Conservation (phyloP, 1,139 yeast species). For the Yamadazyma sp. region DNA sequence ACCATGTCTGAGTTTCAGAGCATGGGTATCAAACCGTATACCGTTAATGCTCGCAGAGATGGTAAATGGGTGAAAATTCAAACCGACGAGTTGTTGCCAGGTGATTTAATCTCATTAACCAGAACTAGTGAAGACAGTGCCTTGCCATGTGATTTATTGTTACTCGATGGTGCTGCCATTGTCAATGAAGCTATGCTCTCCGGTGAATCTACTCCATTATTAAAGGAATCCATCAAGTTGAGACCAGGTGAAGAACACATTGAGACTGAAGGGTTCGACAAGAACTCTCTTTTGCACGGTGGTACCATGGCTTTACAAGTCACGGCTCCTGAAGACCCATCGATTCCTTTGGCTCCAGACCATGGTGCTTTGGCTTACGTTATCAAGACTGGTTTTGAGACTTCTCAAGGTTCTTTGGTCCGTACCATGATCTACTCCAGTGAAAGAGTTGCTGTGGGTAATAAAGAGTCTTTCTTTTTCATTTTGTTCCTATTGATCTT, state of each 20-base stretch:
- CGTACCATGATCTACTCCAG: slow-evolving; percentile 97
- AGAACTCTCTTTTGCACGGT: slow-evolving; percentile 87
- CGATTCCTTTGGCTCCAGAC: slow-evolving; percentile 72
- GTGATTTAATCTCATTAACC: slow-evolving; percentile 84
- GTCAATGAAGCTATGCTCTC: slow-evolving; percentile 98
- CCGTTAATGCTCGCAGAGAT: slow-evolving; percentile 70
- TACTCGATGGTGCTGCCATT: slow-evolving; percentile 85
- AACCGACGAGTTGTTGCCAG: slow-evolving; percentile 82
- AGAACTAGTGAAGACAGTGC: slow-evolving; percentile 92
- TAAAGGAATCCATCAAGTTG: slow-evolving; percentile 85
- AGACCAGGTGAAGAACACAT: slow-evolving; percentile 72
- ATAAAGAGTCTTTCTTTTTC: slow-evolving; percentile 89
- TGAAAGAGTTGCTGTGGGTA: slow-evolving; percentile 95
- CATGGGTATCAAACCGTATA: slow-evolving; percentile 95
- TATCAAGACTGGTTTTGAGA: slow-evolving; percentile 93
- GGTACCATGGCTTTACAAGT: slow-evolving; percentile 97
- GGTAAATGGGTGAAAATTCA: slow-evolving; percentile 66
- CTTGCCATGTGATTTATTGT: slow-evolving; percentile 90
- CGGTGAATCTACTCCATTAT: slow-evolving; percentile 95
- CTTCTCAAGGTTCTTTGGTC: slow-evolving; percentile 95
- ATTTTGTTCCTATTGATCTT: slow-evolving; percentile 85
- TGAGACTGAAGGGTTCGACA: slow-evolving; percentile 81
- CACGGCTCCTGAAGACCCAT: slow-evolving; percentile 58
- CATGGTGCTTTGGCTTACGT: slow-evolving; percentile 90
- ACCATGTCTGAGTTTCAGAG: slow-evolving; percentile 94